Base-by-base conservation (phyloP, 169 alveolate genomes). In the Theileria sp. region DNA sequence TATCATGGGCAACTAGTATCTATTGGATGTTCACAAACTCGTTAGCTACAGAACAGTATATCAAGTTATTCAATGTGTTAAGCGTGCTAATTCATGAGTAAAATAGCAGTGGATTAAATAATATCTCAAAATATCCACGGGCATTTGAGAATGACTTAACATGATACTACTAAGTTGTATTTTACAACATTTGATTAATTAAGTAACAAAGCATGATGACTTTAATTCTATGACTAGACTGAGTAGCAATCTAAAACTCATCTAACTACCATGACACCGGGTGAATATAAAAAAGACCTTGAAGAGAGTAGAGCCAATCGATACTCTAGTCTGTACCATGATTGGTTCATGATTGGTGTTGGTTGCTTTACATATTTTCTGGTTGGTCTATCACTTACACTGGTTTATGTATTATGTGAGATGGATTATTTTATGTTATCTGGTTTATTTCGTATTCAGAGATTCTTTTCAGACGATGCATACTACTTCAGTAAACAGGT, bases 391-490 rank as follows among this genome's bases (percentile, higher is more conserved):
- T 58, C 67, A 58, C 26, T 58, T 21, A 25, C 67, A 3, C 26
- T 58, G 26, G 67, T 58, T 25, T 58, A 58, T 25, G 67, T 58
- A 25, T 8, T 58, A 25, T 21, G 67, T 25, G 67, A 58, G 36
- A 6, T 58, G 67, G 67, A 58, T 25, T 58, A 58, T 25, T 58
- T 58, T n/a, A 58, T 58, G 67, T 25, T 58, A 19, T 58, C 67
- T 21, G 67, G 67, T 21, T 19, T 58, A 21, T 58, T 58, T 25
- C 26, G 67, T 21, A 25, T 25, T 21, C 67, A 58, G 67, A 58
- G 67, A 25, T 58, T 58, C 67, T 58, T 58, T 25, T 58, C 67
- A 58, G 67, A 58, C 8, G 67, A 58, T 25, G 36, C 67, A 8
- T 58, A 58, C 8, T 58, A 58, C 26, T 58, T 58, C 26, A 58